Evolutionary conservation across 805 yeast species (phyloP).

Genomic region (Yamadazyma takamatsuzukensis): DNA sequence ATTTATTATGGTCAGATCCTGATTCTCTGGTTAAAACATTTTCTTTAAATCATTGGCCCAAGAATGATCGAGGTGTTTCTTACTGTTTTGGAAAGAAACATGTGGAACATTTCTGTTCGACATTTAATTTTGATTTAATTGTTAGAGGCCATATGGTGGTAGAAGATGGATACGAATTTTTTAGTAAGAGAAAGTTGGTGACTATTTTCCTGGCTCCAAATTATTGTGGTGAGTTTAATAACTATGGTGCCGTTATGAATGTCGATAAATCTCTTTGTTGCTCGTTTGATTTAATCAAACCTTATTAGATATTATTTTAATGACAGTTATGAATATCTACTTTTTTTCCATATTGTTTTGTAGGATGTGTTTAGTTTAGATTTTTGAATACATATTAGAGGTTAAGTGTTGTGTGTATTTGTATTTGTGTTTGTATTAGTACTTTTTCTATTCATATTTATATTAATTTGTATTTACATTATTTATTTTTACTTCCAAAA

Average conservation of each 20-base stretch:
- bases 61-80: constrained; percentile 80
- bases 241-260: constrained; percentile 78
- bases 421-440: no score
- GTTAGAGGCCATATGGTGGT: constrained; percentile 89
- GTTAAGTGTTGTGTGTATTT: no score
- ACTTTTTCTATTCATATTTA: no score
- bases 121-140: constrained; percentile 70
- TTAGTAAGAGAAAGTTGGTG: constrained; percentile 67
- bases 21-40: constrained; percentile 37
- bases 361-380: no score
- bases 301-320: constrained; percentile 32
- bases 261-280: constrained; percentile 66
- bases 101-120: constrained; percentile 63
- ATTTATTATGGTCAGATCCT: constrained; percentile 82
- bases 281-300: constrained; percentile 67
- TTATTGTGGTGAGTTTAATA: constrained; percentile 77
- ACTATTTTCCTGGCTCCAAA: constrained; percentile 83
- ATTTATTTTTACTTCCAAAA: no score
- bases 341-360: no score
- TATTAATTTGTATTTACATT: no score
- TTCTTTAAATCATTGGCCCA: constrained; percentile 59
- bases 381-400: no score
- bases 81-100: constrained; percentile 72
- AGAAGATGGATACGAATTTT: constrained; percentile 84
- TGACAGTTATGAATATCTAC: no score